Evolutionary conservation across 352 stramenopile genomes (phyloP).

Genomic region (Phytophthora lateralis): DNA sequence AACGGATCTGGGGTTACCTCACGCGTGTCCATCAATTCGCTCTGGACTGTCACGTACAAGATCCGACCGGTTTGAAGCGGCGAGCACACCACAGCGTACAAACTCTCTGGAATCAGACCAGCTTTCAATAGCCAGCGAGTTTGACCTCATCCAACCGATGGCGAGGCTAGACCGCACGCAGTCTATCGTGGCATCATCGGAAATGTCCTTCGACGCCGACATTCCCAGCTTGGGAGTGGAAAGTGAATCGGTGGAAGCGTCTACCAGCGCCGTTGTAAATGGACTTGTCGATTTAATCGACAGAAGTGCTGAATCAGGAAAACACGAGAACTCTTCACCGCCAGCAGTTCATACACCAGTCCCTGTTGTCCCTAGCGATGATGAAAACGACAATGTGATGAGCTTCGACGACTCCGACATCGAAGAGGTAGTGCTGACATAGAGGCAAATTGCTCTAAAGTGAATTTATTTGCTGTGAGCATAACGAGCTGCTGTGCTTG

Average conservation of each 20-base stretch:
- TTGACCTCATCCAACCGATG: slow-evolving; percentile 3
- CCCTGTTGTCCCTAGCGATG: not conserved
- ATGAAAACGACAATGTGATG: slow-evolving; percentile 31
- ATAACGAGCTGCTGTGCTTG: not conserved
- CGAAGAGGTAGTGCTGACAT: slow-evolving; percentile 53
- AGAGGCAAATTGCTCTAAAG: slow-evolving; percentile 14
- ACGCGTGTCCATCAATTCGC: not conserved
- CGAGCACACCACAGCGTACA: slow-evolving; percentile 1
- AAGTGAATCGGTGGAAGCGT: slow-evolving; percentile 16
- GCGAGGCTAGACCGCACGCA: slow-evolving; percentile 13
- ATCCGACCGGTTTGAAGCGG: not conserved
- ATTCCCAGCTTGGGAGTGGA: slow-evolving; percentile 51
- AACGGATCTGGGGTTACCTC: slow-evolving; percentile 4
- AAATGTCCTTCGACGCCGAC: slow-evolving; percentile 51
- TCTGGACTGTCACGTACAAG: slow-evolving; percentile 1
- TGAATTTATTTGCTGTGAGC: not conserved
- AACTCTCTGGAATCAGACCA: slow-evolving; percentile 24
- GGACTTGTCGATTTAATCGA: slow-evolving; percentile 3
- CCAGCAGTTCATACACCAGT: not conserved
- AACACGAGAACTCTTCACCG: not conserved
- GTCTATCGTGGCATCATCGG: slow-evolving; percentile 45
- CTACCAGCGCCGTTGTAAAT: slow-evolving; percentile 7
- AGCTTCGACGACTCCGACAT: slow-evolving; percentile 66
- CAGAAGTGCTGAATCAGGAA: slow-evolving; percentile 1
- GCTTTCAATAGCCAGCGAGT: slow-evolving; percentile 14